phyloP scores from a whole-genome alignment of 164 flowering plant species.

The Amborella trichopoda region DNA sequence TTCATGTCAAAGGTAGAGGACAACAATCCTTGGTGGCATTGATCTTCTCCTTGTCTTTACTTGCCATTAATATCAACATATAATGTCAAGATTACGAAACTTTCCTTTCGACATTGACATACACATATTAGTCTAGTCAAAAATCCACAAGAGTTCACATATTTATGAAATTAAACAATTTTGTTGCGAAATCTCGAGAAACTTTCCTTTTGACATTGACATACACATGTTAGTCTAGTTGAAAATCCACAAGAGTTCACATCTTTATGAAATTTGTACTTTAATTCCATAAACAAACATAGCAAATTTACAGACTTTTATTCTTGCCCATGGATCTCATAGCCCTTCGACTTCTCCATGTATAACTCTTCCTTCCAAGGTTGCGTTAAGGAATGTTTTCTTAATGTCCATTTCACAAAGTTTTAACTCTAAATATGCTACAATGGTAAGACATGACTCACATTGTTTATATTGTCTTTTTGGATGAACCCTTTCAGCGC shows the following conservation, averaged over 20 bases:
- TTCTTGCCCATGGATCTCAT: not conserved
- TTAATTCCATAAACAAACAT: not conserved
- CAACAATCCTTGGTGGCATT: not conserved
- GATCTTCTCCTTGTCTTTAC: not conserved
- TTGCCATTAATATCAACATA: not conserved
- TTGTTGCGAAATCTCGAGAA: too few relatives aligned
- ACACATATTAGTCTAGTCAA: not conserved
- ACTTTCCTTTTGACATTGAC: too few relatives aligned
- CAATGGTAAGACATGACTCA: not conserved
- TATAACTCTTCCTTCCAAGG: not conserved
- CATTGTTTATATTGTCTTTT: not conserved
- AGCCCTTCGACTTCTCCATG: not conserved
- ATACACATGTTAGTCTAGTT: too few relatives aligned
- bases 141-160: too few relatives aligned
- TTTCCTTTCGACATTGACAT: not conserved
- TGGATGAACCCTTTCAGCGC: not conserved
- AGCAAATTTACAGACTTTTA: not conserved
- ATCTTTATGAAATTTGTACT: not conserved
- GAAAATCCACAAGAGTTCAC: not conserved
- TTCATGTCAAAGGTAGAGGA: not conserved
- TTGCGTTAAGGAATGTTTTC: not conserved
- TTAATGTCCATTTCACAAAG: not conserved
- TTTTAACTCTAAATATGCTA: not conserved
- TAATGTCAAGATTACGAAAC: not conserved
- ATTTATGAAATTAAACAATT: too few relatives aligned